Conservation (phyloP, 148 eudicot genomes). For the Heliamphora exappendiculata region DNA sequence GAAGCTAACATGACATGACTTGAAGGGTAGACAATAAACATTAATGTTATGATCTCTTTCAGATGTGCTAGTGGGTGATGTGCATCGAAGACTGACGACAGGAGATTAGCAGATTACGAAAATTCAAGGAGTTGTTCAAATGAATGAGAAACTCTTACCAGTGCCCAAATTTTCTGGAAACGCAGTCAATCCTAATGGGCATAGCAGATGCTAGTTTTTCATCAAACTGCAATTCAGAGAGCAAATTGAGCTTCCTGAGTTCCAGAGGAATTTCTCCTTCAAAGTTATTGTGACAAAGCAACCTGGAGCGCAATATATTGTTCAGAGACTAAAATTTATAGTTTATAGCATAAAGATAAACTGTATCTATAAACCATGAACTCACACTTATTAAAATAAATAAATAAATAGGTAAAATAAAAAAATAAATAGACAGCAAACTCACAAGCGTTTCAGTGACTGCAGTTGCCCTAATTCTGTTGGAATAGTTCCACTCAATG, state of each 20-base stretch:
- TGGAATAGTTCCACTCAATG: conserved; percentile 66
- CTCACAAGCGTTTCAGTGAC: conserved; percentile 73
- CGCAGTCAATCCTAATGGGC: conserved; percentile 29
- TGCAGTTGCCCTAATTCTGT: conserved; percentile 45
- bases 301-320: conserved; percentile 31
- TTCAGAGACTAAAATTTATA: neutral
- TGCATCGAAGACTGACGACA: neutral
- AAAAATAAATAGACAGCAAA: no score
- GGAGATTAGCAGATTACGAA: neutral
- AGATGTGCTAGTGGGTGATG: neutral
- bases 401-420: no score
- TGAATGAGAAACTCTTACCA: conserved; percentile 32
- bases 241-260: conserved; percentile 48
- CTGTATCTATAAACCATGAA: neutral
- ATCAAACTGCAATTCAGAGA: conserved; percentile 59
- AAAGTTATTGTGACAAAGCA: conserved; percentile 68
- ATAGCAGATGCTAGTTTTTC: conserved; percentile 33
- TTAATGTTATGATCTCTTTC: neutral
- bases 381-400: no score
- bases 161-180: conserved; percentile 51
- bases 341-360: neutral
- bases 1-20: neutral
- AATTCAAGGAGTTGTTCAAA: neutral
- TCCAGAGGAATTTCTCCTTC: conserved; percentile 52
- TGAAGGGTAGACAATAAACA: neutral